These are phyloP conservation scores for Coemansia sp. DNA, from an alignment of 192 early-diverging fungal species.

Conservation along the genomic window DNA sequence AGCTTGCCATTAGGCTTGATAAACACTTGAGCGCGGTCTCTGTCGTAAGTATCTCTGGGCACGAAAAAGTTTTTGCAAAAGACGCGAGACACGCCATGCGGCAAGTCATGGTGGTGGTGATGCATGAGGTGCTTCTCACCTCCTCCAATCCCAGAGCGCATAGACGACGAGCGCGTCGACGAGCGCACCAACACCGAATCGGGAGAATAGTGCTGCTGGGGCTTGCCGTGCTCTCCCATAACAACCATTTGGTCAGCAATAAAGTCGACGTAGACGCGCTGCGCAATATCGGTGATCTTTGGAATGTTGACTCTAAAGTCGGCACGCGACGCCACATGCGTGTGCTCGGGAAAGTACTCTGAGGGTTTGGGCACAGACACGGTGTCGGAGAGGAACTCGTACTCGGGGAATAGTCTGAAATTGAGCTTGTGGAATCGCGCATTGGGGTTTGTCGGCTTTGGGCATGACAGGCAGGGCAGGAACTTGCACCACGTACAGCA, in stretches of 20 bases:
- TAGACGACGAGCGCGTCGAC: slow-evolving; percentile 34
- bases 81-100: slow-evolving; percentile 28
- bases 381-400: slow-evolving; percentile 51
- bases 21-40: slow-evolving; percentile 51
- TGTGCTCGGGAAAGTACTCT: slow-evolving; percentile 49
- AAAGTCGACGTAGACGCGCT: slow-evolving; percentile 54
- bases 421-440: slow-evolving; percentile 46
- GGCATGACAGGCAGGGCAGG: slow-evolving; percentile 49
- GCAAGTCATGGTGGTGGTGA: slow-evolving; percentile 3
- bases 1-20: slow-evolving; percentile 55
- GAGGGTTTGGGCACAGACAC: slow-evolving; percentile 30
- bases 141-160: background rate
- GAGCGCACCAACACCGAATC: slow-evolving; percentile 17
- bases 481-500: slow-evolving; percentile 57
- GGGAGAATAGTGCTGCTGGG: slow-evolving; percentile 6
- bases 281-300: slow-evolving; percentile 22
- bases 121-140: slow-evolving; percentile 2
- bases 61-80: slow-evolving; percentile 56
- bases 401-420: slow-evolving; percentile 52
- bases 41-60: slow-evolving; percentile 52
- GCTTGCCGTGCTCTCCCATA: slow-evolving; percentile 42
- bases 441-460: slow-evolving; percentile 49
- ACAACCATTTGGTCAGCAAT: slow-evolving; percentile 53
- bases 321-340: slow-evolving; percentile 33
- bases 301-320: slow-evolving; percentile 42